phyloP scores from a whole-genome alignment of 176 grass and related monocot species.

The Musa troglodytarum region DNA sequence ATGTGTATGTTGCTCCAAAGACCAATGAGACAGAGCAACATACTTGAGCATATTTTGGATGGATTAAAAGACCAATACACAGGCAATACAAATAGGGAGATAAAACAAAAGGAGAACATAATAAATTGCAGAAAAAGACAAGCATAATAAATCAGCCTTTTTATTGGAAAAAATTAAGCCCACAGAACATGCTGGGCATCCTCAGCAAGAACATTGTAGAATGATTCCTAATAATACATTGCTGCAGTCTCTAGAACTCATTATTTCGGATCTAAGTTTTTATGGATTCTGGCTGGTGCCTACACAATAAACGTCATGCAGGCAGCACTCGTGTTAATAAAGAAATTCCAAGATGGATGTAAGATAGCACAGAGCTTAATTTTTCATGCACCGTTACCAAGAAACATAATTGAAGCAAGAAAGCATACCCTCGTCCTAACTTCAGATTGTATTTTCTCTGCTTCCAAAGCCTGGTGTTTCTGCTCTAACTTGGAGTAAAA shows the following conservation, averaged over 20 bases:
- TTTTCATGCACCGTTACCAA: neutral
- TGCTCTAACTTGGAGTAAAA: constrained; percentile 42
- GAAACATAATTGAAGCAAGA: neutral
- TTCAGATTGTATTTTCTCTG: constrained; percentile 38
- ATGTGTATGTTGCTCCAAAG: too few relatives aligned
- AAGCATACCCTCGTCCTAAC: constrained; percentile 27
- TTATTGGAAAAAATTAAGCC: too few relatives aligned
- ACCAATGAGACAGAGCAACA: too few relatives aligned
- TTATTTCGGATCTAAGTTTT: neutral
- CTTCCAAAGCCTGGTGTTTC: constrained; percentile 42
- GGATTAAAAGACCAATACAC: neutral
- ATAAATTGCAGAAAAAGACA: neutral
- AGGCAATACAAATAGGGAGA: neutral
- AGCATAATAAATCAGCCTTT: too few relatives aligned
- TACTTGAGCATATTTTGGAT: too few relatives aligned
- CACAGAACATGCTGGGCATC: neutral
- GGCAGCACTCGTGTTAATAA: neutral
- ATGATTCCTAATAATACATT: neutral
- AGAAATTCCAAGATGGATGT: neutral
- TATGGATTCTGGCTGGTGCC: neutral
- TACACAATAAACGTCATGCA: neutral
- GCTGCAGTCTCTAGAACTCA: neutral
- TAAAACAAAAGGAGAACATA: neutral
- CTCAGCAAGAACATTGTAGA: neutral
- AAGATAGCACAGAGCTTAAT: neutral